Evolutionary conservation across 208 protist species (phyloP).

Genomic region (Kentomonas sorsogonicus): DNA sequence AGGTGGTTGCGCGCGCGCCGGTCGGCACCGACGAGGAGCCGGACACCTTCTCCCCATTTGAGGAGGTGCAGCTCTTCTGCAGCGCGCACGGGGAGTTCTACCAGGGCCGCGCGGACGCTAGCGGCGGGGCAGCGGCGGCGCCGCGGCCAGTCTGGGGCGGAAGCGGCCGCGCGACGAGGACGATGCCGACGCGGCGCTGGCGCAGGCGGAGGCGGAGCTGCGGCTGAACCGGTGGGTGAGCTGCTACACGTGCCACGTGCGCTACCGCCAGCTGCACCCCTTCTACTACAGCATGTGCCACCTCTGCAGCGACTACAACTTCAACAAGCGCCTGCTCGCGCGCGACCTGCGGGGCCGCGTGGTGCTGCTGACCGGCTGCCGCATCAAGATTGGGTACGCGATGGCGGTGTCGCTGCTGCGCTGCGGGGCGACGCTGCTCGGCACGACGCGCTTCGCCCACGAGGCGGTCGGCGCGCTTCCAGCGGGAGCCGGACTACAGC

Average conservation of each 20-base stretch:
- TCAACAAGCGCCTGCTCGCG: conserved; percentile 88
- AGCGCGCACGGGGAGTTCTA: conserved; percentile 35
- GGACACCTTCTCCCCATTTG: conserved; percentile 65
- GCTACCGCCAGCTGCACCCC: conserved; percentile 88
- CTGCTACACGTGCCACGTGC: conserved; percentile 88
- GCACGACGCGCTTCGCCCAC: conserved; percentile 90
- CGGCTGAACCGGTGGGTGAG: conserved; percentile 36
- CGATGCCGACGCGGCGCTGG: too few species aligned
- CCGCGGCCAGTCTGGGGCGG: too few species aligned
- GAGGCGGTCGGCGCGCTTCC: conserved; percentile 77
- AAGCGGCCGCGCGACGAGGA: too few species aligned
- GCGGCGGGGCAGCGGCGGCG: too few species aligned
- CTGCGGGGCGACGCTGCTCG: conserved; percentile 75
- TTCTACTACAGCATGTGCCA: conserved; percentile 97
- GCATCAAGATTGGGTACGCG: conserved; percentile 94
- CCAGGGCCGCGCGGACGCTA: neutral
- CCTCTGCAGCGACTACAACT: conserved; percentile 94
- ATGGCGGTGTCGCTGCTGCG: conserved; percentile 87
- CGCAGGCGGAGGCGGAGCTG: conserved; percentile 19
- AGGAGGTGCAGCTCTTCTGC: conserved; percentile 68
- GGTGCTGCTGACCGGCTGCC: conserved; percentile 90
- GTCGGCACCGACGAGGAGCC: conserved; percentile 57
- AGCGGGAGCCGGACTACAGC: conserved; percentile 84
- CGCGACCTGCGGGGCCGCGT: conserved; percentile 88
- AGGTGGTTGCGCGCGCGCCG: conserved; percentile 39